Evolutionary conservation across 176 grass and related monocot species (phyloP).

Genomic region (Musa acuminata): DNA sequence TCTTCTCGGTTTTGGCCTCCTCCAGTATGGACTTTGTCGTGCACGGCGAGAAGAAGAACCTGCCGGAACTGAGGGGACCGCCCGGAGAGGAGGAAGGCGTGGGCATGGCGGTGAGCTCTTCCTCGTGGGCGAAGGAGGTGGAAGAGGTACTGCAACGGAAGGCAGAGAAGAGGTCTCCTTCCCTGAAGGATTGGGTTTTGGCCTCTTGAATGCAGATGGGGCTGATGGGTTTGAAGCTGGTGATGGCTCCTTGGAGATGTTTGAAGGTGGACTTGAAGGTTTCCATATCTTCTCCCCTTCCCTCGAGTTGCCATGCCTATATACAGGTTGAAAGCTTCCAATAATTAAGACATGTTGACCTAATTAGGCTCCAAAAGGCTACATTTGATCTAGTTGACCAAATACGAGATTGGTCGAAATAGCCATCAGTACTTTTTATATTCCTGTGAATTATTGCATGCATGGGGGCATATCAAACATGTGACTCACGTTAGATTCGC

Average conservation of each 20-base stretch:
- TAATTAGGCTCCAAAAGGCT: no score
- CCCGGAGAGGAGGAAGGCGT: neutral
- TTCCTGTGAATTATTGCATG: no score
- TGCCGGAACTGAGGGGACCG: neutral
- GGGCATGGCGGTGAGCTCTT: neutral
- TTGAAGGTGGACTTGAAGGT: constrained; percentile 11
- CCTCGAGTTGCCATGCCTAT: neutral
- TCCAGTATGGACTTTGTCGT: constrained; percentile 17
- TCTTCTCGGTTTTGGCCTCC: neutral
- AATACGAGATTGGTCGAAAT: no score
- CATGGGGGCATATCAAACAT: no score
- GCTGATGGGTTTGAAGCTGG: neutral
- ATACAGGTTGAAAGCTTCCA: no score
- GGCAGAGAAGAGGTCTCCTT: neutral
- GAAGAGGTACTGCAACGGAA: neutral
- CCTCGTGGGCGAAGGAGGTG: neutral
- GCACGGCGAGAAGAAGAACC: constrained; percentile 20
- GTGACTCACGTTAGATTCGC: no score
- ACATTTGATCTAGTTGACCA: no score
- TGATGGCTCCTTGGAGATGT: constrained; percentile 1
- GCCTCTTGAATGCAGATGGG: constrained; percentile 18
- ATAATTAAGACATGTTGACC: no score
- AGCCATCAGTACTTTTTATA: no score
- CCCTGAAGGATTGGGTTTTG: constrained; percentile 15
- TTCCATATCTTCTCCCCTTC: constrained; percentile 1